Base-by-base conservation (phyloP, 2,329 filamentous ascomycete species). In the Rhynchosporium graminicola region DNA sequence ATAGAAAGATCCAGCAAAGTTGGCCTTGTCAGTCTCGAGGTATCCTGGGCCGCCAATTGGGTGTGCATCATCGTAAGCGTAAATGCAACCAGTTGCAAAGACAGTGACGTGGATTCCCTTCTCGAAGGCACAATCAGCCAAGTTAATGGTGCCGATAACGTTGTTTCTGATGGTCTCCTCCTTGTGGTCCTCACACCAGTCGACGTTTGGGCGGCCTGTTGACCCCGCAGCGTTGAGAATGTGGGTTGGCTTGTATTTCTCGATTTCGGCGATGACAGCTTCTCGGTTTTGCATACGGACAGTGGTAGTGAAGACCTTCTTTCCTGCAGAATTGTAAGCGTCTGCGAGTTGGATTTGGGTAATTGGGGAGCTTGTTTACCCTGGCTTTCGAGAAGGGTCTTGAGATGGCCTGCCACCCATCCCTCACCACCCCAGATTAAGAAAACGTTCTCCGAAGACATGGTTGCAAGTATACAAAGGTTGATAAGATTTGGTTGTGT, bases 111-210 rank as follows among this genome's bases (percentile, higher is more conserved):
- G 87, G 59, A 89, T 80, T 67, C 80, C 80, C 62, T 79, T 79
- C 66, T 82, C 76, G 69, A 77, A 83, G 75, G 86, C 89, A 73
- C 78, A 80, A 72, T 89, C 85, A 40, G 85, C 79, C 69, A 89
- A 75, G 72, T 86, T 88, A 67, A 88, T 72, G 42, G 85, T 84
- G 59, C 87, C 87, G 52, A 88, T 82, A 60, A 86, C 86, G 71
- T 90, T 90, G 73, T 83, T 87, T 63, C 86, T 81, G 72, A 89
- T 82, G 6, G 87, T 89, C 60, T 83, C 82, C 74, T 87, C 82
- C 76, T 84, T 87, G 78, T 89, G 82, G 71, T 87, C 84, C 76
- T 90, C 87, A 70, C 87, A 89, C 86, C 86, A 88, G 76, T 89
- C 87, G 73, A 88, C 85, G 67, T 89, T 89, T 65, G 86, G 86